Conservation (phyloP, 2,329 filamentous ascomycete genomes). For the Colletotrichum sp. region DNA sequence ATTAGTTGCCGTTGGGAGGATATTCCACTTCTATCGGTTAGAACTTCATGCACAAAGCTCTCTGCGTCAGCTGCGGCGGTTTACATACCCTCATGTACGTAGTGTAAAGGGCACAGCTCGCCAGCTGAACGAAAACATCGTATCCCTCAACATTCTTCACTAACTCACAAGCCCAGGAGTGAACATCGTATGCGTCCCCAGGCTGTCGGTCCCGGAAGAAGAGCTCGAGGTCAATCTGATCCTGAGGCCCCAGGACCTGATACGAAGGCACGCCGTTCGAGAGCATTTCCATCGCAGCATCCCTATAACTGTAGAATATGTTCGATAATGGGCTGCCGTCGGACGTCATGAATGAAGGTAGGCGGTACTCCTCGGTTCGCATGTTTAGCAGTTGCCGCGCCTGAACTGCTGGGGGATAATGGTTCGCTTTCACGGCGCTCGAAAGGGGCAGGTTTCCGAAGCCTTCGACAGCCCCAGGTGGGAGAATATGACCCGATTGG, state of each 20-base stretch:
- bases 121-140: slow-evolving; percentile 5
- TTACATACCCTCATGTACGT: slow-evolving; percentile 1
- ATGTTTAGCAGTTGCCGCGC: neutral
- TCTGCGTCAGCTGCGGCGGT: neutral
- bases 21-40: neutral
- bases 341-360: slow-evolving; percentile 4
- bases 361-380: slow-evolving; percentile 4
- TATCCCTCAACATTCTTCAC: slow-evolving; percentile 5
- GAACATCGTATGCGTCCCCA: neutral
- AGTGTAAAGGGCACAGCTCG: neutral
- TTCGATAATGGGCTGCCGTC: slow-evolving; percentile 8
- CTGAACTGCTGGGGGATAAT: slow-evolving; percentile 1
- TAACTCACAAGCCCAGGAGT: slow-evolving; percentile 11
- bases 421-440: neutral
- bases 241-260: neutral
- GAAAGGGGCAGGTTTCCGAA: slow-evolving; percentile 12
- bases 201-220: slow-evolving; percentile 7
- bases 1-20: slow-evolving; percentile 7
- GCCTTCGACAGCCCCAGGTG: slow-evolving; percentile 5
- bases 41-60: neutral
- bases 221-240: slow-evolving; percentile 8
- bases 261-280: neutral
- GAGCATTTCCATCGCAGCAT: slow-evolving; percentile 11
- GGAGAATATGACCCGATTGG: neutral
- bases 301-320: slow-evolving; percentile 10